Conservation (phyloP, 2,329 filamentous ascomycete species). For the Camptophora hylomeconis region DNA sequence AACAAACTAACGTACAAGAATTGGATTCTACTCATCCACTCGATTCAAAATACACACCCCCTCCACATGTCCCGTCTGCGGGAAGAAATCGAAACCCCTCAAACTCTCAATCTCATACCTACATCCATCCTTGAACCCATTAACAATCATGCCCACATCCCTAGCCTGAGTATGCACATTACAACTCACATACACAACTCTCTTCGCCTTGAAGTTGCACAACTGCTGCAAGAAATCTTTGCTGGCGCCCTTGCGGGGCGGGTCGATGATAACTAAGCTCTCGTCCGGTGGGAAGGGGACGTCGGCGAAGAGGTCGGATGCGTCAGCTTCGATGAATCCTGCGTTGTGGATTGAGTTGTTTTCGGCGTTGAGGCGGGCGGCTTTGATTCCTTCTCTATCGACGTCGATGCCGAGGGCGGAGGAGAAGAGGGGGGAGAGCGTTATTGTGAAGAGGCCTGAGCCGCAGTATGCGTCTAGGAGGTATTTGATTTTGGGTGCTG, state of each 20-base stretch:
- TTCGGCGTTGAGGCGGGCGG: constrained; percentile 62
- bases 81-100: constrained; percentile 93
- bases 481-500: constrained; percentile 51
- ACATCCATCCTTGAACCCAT: constrained; percentile 41
- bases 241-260: constrained; percentile 92
- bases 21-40: constrained; percentile 12
- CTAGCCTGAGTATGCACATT: constrained; percentile 96
- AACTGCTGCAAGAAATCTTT: constrained; percentile 71
- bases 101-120: constrained; percentile 81
- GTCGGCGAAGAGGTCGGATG: constrained; percentile 64
- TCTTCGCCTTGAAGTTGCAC: constrained; percentile 58
- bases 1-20: too few relatives aligned
- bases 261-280: constrained; percentile 89
- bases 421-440: constrained; percentile 67
- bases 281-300: constrained; percentile 63
- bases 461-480: constrained; percentile 97
- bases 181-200: constrained; percentile 89
- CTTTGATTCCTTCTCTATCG: constrained; percentile 61
- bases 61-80: constrained; percentile 63
- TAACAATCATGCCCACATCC: constrained; percentile 77
- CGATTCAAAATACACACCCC: constrained; percentile 47
- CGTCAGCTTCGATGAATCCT: constrained; percentile 80
- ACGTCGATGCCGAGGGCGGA: constrained; percentile 87
- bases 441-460: constrained; percentile 93
- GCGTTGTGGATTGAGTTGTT: constrained; percentile 67